Conservation (phyloP, 345 rosid genomes). For the Carallia brachiata region DNA sequence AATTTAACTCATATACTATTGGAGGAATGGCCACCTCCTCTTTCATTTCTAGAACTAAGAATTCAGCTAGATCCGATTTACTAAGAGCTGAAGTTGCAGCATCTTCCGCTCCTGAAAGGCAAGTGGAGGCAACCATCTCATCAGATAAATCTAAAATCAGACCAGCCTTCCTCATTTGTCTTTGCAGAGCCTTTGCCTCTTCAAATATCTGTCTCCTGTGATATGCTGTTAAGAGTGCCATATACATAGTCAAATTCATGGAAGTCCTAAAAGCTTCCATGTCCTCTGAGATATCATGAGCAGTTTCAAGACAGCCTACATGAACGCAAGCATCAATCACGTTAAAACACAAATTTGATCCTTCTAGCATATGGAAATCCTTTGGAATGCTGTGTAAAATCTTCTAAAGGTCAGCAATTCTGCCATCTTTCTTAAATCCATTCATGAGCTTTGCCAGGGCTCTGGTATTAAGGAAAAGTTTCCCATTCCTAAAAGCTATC, state of each 20-base stretch:
- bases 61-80: slow-evolving; percentile 40
- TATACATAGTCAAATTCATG: slow-evolving; percentile 36
- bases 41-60: slow-evolving; percentile 43
- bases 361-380: slow-evolving; percentile 18
- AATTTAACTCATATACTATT: slow-evolving; percentile 50
- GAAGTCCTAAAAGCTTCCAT: slow-evolving; percentile 49
- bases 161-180: slow-evolving; percentile 55
- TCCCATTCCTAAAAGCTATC: slow-evolving; percentile 44
- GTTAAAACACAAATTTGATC: slow-evolving; percentile 41
- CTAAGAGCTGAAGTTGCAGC: slow-evolving; percentile 14
- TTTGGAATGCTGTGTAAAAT: slow-evolving; percentile 42
- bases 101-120: slow-evolving; percentile 27
- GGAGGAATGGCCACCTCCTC: slow-evolving; percentile 28
- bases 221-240: slow-evolving; percentile 53
- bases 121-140: slow-evolving; percentile 25
- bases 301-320: slow-evolving; percentile 71
- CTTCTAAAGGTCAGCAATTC: slow-evolving; percentile 52
- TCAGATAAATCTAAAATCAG: slow-evolving; percentile 31
- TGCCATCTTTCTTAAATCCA: slow-evolving; percentile 51
- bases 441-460: slow-evolving; percentile 64
- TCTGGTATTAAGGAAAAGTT: slow-evolving; percentile 45
- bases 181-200: slow-evolving; percentile 57
- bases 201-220: slow-evolving; percentile 43
- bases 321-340: slow-evolving; percentile 59
- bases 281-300: slow-evolving; percentile 89